Base-by-base conservation (phyloP, 2,329 filamentous ascomycete genomes). In the Sclerotiophoma versabilis region DNA sequence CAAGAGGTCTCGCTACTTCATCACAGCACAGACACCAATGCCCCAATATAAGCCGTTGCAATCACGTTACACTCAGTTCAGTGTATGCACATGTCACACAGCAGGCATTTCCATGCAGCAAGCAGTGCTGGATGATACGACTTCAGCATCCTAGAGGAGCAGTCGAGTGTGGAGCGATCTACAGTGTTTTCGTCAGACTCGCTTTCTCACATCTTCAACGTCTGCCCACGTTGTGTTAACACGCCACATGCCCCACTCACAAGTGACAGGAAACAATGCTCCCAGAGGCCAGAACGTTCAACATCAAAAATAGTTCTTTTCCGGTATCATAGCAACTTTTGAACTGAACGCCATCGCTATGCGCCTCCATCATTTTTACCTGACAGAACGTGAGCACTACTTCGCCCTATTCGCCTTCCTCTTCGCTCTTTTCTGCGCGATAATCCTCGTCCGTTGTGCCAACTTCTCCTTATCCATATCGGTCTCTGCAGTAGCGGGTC, bases 391-490 rank as follows among this genome's bases (percentile, higher is more conserved):
- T n/a, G 23, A 14, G 39, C 7, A 4, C 38, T 54, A 54, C 76
- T 83, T 84, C 66, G 83, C 78, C 74, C 85, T 83, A 71, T 85
- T 82, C 73, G 74, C 70, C 60, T 79, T 81, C 49, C 92, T 85
- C 80, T 89, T 84, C 79, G 89, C 85, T 59, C 92, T 83, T 80
- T 96, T 97, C 75, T 91, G 88, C 42, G 87, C 88, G 74, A 96
- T 96, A 69, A 97, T 90, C 69, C 87, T 88, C 68, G 92, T 90
- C 59, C 85, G 78, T 71, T 83, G 84, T 22, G 84, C 83, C 48
- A 85, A 71, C 76, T 80, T 78, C 58, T 81, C 83, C 34, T 58
- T 60, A 65, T 87, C 83, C 34, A 54, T 49, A 33, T 54, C 57
- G 37, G 57, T 54, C 29, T 56, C 52, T 25, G 36, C 48, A 33